Base-by-base conservation (phyloP, 2,329 filamentous ascomycete species). In the Venturia carpophila region DNA sequence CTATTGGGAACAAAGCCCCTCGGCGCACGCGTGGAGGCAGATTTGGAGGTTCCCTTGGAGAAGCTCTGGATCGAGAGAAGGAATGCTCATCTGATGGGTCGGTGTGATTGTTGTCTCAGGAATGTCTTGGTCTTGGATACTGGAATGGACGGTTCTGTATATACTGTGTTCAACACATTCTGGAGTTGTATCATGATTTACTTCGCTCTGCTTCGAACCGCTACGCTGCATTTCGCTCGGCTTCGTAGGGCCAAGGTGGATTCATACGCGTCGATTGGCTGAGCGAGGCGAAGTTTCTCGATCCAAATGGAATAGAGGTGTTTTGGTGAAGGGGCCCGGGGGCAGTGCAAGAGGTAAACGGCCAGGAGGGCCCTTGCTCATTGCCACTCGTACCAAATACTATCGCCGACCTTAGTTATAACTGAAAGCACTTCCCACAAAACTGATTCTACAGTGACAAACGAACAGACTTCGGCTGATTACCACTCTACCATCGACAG, bases 211-310 rank as follows among this genome's bases (percentile, higher is more conserved):
- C 47, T 49, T 13, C 7, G 21, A 3, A 11, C 27, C 39, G 47
- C 7, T 10, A 27, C 21, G 21, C 3, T 24, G 6, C n/a, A 21
- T 10, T 27, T 27, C 7, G 45, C 47, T 27, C 6, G 10, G 47
- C 47, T 49, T 49, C 21, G 21, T 21, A 27, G 6, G 17, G 52
- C 52, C 52, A 58, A 58, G 15, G 15, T 58, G 30, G 27, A 37
- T 58, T 37, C 30, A 21, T 37, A 58, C 30, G 52, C 52, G 52
- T 58, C 52, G 17, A 58, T 58, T 58, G 52, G 52, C 52, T 58
- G 52, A n/a, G 52, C 52, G 17, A 37, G 52, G 52, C 52, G 52
- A 37, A 58, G 52, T 58, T 37, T 37, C 52, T 21, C 21, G 11
- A 52, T 52, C 21, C 11, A 24, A 56, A 7, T 0, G 49, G 15